Evolutionary conservation across 2,329 filamentous ascomycete genomes (phyloP).

Genomic region (Nothomitra cinnamomea): DNA sequence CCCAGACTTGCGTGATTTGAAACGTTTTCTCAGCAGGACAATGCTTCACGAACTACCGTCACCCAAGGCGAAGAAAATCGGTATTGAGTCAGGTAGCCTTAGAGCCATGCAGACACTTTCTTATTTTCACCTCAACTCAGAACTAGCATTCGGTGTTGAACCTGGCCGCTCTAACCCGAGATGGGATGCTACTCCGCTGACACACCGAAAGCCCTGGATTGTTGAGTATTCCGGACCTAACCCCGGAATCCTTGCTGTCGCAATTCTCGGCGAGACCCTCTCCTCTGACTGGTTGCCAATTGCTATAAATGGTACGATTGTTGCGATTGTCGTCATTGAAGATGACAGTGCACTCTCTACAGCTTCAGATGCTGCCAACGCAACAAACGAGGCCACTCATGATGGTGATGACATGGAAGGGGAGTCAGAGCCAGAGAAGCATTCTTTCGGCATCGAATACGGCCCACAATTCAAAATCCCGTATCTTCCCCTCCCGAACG

Average conservation of each 20-base stretch:
- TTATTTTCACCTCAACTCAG: constrained; percentile 45
- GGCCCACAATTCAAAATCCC: constrained; percentile 40
- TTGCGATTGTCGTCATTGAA: constrained; percentile 49
- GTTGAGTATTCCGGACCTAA: constrained; percentile 38
- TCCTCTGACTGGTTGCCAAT: constrained; percentile 41
- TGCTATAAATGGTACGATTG: constrained; percentile 51
- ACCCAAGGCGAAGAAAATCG: constrained; percentile 34
- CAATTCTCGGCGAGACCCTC: constrained; percentile 50
- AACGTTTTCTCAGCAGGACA: constrained; percentile 23
- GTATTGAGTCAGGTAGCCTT: constrained; percentile 34
- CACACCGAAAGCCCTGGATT: constrained; percentile 39
- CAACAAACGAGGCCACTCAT: constrained; percentile 3
- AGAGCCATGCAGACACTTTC: constrained; percentile 63
- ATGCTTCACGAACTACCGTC: constrained; percentile 39
- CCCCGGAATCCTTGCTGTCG: constrained; percentile 43
- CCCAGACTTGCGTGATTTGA: constrained; percentile 29
- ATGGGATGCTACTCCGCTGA: constrained; percentile 41
- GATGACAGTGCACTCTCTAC: constrained; percentile 30
- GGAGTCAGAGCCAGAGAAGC: neutral
- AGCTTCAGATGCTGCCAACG: constrained; percentile 4
- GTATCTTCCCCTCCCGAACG: constrained; percentile 37
- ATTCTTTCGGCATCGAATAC: constrained; percentile 11
- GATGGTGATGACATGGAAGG: neutral
- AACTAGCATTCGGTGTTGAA: constrained; percentile 8
- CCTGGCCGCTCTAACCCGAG: constrained; percentile 15